A percentile compares a stretch with the other conserved stretches of the same genome.
These are phyloP conservation scores for Penicillium sp. DNA, from an alignment of 2,329 filamentous ascomycete species.

Conservation along the genomic window DNA sequence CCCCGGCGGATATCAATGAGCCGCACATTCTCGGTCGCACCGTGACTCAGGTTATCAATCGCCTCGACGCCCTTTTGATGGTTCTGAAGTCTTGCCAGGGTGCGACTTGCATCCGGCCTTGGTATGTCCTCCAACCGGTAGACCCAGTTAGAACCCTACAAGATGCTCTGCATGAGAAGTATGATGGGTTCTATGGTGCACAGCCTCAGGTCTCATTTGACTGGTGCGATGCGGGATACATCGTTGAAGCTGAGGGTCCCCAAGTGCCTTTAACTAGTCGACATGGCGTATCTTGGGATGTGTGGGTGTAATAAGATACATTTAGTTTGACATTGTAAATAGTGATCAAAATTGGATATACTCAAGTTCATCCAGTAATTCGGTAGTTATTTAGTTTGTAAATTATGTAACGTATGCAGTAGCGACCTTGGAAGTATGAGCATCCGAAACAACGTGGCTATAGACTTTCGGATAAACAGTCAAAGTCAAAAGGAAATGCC, in stretches of 20 bases:
- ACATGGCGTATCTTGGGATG: constrained; percentile 25
- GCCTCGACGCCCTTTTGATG: constrained; percentile 40
- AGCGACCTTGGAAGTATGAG: neutral
- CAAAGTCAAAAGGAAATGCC: neutral
- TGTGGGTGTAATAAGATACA: constrained; percentile 20
- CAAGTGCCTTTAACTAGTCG: constrained; percentile 25
- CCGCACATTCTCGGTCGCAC: constrained; percentile 23
- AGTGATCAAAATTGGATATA: neutral
- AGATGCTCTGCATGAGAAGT: constrained; percentile 33
- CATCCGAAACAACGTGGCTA: neutral
- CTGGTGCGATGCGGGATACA: constrained; percentile 39
- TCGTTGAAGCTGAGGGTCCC: constrained; percentile 39
- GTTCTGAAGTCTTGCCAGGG: constrained; percentile 44
- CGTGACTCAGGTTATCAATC: constrained; percentile 22
- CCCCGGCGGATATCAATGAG: neutral
- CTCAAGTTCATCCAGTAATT: neutral
- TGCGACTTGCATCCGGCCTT: constrained; percentile 38
- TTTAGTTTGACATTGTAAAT: neutral
- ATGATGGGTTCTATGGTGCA: constrained; percentile 35
- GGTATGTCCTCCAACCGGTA: constrained; percentile 37
- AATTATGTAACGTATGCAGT: no score
- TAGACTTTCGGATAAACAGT: neutral
- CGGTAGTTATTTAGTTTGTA: no score
- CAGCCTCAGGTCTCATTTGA: constrained; percentile 38
- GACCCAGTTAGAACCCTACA: constrained; percentile 31